Evolutionary conservation across 1,284 basidiomycete species (phyloP), one percentile per base, ranked within the genome.

Genomic region (Phlebopus sp.): DNA sequence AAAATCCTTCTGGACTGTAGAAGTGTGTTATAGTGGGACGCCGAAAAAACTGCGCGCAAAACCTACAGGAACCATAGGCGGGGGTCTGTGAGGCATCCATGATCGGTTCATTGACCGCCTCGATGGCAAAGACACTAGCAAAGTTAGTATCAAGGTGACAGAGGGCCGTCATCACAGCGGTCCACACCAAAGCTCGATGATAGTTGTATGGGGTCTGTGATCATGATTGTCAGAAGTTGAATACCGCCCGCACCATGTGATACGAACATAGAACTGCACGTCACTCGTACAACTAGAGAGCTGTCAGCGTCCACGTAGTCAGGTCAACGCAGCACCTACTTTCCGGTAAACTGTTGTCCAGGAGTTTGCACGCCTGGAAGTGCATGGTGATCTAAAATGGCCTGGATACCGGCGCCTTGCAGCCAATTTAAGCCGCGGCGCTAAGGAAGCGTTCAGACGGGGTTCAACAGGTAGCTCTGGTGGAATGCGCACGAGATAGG

Each of bases 71-170:
- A 17, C 86, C 86, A 43, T 84, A 82, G 15, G 73, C 77, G 0
- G 86, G 86, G 0, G 86, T 89, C 51, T 73, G 62, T 8, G 52
- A 62, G 2, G 84, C 81, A 58, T 89, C 67, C 82, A 79, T 82
- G 53, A 85, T 79, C 0, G 85, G 85, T 52, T 90, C 88, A 54
- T 90, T 90, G 36, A 86, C 73, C 1, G 86, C 86, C 57, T 90
- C 75, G 29, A 90, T 85, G 0, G 82, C 70, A 43, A 83, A 82
- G n/a, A 86, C 86, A 25, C 70, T 78, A 18, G 59, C 67, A 56
- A 90, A 90, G 32, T 71, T 69, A 5, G 85, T 74, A 59, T 90
- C 82, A 15, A 86, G 65, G 56, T 90, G 87, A 2, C 81, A 69
- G 14, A 90, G 68, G 5, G 76, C 64, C 0, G 88, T 84, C 82